phyloP scores from a whole-genome alignment of 148 eudicot species.

The Camellia granthamiana region DNA sequence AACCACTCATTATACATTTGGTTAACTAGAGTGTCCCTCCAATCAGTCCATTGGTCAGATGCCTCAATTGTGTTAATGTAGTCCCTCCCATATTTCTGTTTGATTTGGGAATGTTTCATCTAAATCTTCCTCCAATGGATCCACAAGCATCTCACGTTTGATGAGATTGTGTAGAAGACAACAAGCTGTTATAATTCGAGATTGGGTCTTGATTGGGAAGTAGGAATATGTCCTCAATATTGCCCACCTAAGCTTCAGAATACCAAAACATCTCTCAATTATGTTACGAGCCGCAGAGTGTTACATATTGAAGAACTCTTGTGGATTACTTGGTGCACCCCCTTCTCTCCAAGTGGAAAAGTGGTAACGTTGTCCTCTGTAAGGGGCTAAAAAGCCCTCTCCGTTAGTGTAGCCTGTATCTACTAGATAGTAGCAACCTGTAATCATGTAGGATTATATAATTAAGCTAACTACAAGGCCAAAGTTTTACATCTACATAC shows the following conservation, averaged over 20 bases:
- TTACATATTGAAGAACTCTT: not conserved
- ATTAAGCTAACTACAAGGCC: too few relatives aligned
- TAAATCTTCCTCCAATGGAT: not conserved
- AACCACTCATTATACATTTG: not conserved
- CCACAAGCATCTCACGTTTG: not conserved
- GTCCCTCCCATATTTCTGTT: not conserved
- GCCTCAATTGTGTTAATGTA: not conserved
- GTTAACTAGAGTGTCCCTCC: not conserved
- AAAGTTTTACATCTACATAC: too few relatives aligned
- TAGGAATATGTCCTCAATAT: not conserved
- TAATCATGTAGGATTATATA: too few relatives aligned
- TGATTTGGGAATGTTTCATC: not conserved
- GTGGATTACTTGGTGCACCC: not conserved
- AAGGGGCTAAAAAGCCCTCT: not conserved
- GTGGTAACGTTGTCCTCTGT: not conserved
- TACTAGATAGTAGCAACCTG: not conserved
- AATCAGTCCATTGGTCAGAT: not conserved
- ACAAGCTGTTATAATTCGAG: not conserved
- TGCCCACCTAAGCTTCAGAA: not conserved
- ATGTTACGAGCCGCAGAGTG: not conserved
- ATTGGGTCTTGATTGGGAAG: not conserved
- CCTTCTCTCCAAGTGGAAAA: not conserved
- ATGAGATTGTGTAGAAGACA: not conserved
- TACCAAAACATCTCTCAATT: not conserved
- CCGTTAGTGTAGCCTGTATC: not conserved